phyloP scores from a whole-genome alignment of 2,329 filamentous ascomycete genomes.

The Alternaria angustiovoidea region DNA sequence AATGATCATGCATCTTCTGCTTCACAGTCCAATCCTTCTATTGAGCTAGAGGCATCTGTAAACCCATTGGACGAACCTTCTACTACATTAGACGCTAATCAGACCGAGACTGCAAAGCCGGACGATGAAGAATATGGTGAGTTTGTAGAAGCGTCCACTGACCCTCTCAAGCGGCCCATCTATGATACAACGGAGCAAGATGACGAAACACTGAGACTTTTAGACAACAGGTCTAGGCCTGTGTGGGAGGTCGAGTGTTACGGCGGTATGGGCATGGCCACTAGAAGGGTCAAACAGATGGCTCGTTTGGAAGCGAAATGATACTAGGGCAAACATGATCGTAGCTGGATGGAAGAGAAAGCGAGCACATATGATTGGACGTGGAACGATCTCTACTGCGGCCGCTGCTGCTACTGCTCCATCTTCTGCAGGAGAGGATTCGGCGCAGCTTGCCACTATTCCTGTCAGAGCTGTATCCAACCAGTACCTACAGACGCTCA shows the following conservation, averaged over 20 bases:
- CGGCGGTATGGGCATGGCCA: slow-evolving; percentile 8
- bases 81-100: background rate
- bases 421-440: background rate
- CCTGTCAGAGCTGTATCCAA: background rate
- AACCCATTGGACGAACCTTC: background rate
- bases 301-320: background rate
- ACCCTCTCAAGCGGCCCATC: slow-evolving; percentile 9
- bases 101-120: background rate
- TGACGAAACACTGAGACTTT: background rate
- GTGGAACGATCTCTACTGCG: background rate
- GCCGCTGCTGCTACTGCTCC: background rate
- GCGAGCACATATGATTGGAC: background rate
- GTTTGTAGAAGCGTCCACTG: slow-evolving; percentile 9
- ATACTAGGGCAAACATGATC: background rate
- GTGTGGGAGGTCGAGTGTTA: slow-evolving; percentile 8
- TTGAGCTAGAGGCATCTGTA: background rate
- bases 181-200: slow-evolving; percentile 3
- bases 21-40: background rate
- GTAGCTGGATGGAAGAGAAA: background rate
- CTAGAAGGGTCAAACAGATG: slow-evolving; percentile 10
- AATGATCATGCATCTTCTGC: background rate
- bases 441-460: background rate
- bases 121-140: slow-evolving; percentile 19
- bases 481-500: background rate
- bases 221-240: background rate